Evolutionary conservation across 1,284 basidiomycete genomes (phyloP).

Genomic region (Ustilago sp.): DNA sequence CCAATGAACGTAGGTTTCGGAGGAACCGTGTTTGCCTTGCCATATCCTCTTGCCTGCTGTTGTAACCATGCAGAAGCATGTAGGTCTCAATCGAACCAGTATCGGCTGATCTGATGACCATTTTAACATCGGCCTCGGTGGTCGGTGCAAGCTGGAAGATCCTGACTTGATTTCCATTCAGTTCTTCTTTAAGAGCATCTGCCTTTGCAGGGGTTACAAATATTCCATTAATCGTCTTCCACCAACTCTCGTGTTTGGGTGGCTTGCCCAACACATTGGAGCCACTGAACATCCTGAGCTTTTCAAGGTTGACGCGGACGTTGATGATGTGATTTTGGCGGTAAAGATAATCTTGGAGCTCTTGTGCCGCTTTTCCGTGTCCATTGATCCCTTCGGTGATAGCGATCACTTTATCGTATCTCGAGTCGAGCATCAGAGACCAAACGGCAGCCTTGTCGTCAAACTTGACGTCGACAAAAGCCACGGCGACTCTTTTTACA

Average conservation of each 20-base stretch:
- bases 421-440: slow-evolving; percentile 22
- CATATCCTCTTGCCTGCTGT: slow-evolving; percentile 23
- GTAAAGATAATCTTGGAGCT: slow-evolving; percentile 16
- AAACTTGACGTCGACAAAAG: slow-evolving; percentile 45
- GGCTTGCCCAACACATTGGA: not conserved
- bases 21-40: slow-evolving; percentile 14
- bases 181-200: not conserved
- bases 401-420: slow-evolving; percentile 27
- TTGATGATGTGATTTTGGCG: slow-evolving; percentile 13
- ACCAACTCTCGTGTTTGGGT: slow-evolving; percentile 33
- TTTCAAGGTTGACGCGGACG: not conserved
- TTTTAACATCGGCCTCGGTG: not conserved
- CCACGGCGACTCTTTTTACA: slow-evolving; percentile 18
- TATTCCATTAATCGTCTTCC: not conserved
- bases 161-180: slow-evolving; percentile 20
- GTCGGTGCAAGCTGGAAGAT: slow-evolving; percentile 44
- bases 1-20: slow-evolving; percentile 8
- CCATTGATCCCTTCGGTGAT: slow-evolving; percentile 32
- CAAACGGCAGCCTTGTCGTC: slow-evolving; percentile 49
- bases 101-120: slow-evolving; percentile 24
- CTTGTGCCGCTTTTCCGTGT: slow-evolving; percentile 24
- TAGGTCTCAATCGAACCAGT: slow-evolving; percentile 12
- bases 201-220: not conserved
- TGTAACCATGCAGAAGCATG: slow-evolving; percentile 49
- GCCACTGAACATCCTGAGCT: slow-evolving; percentile 21